Conservation (phyloP, 2,329 filamentous ascomycete species). For the Fonsecaea erecta region DNA sequence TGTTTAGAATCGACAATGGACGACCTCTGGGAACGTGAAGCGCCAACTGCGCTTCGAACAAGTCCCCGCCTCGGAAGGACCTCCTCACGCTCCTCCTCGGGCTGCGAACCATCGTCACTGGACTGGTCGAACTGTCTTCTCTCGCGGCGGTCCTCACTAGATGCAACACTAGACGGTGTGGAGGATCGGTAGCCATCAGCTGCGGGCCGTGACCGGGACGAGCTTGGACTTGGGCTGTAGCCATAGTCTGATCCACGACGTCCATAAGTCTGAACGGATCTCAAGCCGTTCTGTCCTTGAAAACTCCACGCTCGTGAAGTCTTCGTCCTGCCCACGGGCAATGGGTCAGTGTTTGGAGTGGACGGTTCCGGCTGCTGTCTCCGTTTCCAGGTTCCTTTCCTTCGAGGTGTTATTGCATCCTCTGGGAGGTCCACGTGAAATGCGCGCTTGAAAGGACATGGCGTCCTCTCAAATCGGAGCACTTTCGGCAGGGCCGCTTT, state of each 20-base stretch:
- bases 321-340: slow-evolving; percentile 27
- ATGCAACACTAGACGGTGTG: slow-evolving; percentile 33
- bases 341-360: slow-evolving; percentile 29
- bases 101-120: slow-evolving; percentile 13
- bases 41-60: neutral
- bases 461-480: slow-evolving; percentile 83
- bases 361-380: slow-evolving; percentile 56
- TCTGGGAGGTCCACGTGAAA: slow-evolving; percentile 78
- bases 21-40: neutral
- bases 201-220: slow-evolving; percentile 22
- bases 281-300: slow-evolving; percentile 21
- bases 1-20: no score
- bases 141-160: slow-evolving; percentile 27
- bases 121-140: slow-evolving; percentile 15
- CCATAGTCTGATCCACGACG: slow-evolving; percentile 35
- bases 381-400: slow-evolving; percentile 72
- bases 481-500: slow-evolving; percentile 72
- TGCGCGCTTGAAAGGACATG: slow-evolving; percentile 79
- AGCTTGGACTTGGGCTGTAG: slow-evolving; percentile 23
- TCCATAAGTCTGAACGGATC: slow-evolving; percentile 28
- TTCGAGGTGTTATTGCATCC: slow-evolving; percentile 66
- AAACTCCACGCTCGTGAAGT: slow-evolving; percentile 34
- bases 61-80: neutral
- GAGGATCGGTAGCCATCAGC: slow-evolving; percentile 19
- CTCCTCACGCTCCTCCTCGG: slow-evolving; percentile 1